phyloP scores from a whole-genome alignment of 116 monocot species.

The Phalaenopsis hybrid region DNA sequence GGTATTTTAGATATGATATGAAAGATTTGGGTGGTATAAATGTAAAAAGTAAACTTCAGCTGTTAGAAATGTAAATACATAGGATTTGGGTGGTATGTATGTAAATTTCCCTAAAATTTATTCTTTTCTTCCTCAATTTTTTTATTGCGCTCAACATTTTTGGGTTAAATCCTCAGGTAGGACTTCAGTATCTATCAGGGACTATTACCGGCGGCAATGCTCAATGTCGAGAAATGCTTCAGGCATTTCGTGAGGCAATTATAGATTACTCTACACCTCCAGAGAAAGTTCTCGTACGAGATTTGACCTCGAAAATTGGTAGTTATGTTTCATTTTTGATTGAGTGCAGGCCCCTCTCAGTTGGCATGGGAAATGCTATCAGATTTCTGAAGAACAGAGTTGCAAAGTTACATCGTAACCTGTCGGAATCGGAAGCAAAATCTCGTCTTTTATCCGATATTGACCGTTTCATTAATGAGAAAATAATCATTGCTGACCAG shows the following conservation, averaged over 20 bases:
- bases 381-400: slow-evolving; percentile 89
- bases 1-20: too few relatives aligned
- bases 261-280: slow-evolving; percentile 74
- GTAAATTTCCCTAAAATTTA: too few relatives aligned
- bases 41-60: too few relatives aligned
- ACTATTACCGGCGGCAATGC: slow-evolving; percentile 74
- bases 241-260: slow-evolving; percentile 74
- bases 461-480: slow-evolving; percentile 85
- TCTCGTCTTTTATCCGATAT: slow-evolving; percentile 68
- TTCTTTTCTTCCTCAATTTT: not conserved
- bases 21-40: too few relatives aligned
- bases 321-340: slow-evolving; percentile 90
- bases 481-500: slow-evolving; percentile 76
- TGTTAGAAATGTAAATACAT: too few relatives aligned
- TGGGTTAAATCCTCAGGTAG: slow-evolving; percentile 48
- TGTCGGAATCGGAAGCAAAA: slow-evolving; percentile 87
- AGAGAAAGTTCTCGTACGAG: slow-evolving; percentile 65
- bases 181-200: slow-evolving; percentile 27
- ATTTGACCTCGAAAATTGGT: slow-evolving; percentile 74
- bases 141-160: not conserved
- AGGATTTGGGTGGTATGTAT: too few relatives aligned
- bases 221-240: slow-evolving; percentile 81
- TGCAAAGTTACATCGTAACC: slow-evolving; percentile 52
- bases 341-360: slow-evolving; percentile 93
- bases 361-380: slow-evolving; percentile 99